Conservation (phyloP, 2,329 filamentous ascomycete species). For the Aspergillus sp. region DNA sequence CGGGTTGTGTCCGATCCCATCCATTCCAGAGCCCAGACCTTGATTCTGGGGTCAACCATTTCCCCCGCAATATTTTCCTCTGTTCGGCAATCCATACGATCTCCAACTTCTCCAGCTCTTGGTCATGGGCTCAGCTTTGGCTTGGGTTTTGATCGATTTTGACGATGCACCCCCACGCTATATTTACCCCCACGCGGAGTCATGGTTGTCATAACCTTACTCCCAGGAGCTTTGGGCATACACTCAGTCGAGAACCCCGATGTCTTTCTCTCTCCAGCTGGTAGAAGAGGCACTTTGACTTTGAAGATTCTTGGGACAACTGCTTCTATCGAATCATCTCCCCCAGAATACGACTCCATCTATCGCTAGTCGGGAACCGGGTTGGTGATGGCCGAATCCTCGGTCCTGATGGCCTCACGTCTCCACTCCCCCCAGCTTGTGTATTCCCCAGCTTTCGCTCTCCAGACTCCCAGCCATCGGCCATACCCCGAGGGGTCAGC, state of each 20-base stretch:
- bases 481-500: conserved; percentile 25
- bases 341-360: neutral
- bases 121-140: neutral
- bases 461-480: conserved; percentile 20
- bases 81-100: neutral
- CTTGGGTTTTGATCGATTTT: neutral
- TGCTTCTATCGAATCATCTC: neutral
- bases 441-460: conserved; percentile 5
- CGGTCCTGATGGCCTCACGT: neutral
- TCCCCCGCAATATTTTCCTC: neutral
- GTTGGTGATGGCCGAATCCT: neutral
- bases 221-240: neutral
- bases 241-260: neutral
- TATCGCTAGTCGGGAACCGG: neutral
- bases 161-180: neutral
- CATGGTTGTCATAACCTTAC: neutral
- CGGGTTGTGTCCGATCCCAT: neutral
- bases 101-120: neutral
- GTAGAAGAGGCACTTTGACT: neutral
- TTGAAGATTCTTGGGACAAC: neutral
- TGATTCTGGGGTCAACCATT: neutral
- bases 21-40: neutral
- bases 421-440: neutral
- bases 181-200: neutral
- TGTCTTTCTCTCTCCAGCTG: neutral